phyloP scores from a whole-genome alignment of 2,329 filamentous ascomycete species.

The Fusarium pilosicola region DNA sequence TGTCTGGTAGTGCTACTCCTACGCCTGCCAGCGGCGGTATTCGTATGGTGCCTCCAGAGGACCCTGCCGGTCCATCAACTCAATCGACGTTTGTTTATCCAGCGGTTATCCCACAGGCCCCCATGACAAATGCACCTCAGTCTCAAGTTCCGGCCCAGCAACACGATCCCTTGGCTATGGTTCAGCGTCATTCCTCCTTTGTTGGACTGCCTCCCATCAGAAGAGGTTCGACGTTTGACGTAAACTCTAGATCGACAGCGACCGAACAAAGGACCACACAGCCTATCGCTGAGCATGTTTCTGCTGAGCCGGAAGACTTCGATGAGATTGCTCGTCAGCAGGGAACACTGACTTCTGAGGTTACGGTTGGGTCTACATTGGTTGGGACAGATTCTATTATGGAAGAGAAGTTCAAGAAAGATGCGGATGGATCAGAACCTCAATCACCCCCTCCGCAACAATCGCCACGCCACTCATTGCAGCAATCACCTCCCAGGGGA shows the following conservation, averaged over 20 bases:
- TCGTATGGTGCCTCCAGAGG: conserved; percentile 38
- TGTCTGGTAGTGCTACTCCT: conserved; percentile 17
- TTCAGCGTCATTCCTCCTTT: conserved; percentile 62
- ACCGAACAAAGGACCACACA: conserved; percentile 47
- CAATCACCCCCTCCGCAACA: conserved; percentile 16
- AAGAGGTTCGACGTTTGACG: conserved; percentile 65
- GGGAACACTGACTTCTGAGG: conserved; percentile 35
- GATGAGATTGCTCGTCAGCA: conserved; percentile 27
- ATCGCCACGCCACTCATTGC: neutral
- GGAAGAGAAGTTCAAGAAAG: conserved; percentile 30
- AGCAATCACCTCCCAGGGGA: conserved; percentile 15
- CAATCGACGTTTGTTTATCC: conserved; percentile 15
- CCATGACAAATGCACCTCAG: conserved; percentile 11
- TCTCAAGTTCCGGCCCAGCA: neutral
- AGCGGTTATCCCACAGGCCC: neutral
- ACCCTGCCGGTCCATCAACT: conserved; percentile 2
- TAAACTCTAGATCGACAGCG: conserved; percentile 48
- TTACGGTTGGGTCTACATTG: conserved; percentile 32
- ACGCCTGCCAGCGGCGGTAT: conserved; percentile 30
- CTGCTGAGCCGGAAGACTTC: conserved; percentile 47
- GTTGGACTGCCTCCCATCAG: conserved; percentile 68
- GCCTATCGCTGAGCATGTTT: conserved; percentile 49
- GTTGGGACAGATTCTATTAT: conserved; percentile 33
- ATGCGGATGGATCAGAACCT: conserved; percentile 15
- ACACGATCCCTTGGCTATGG: conserved; percentile 38